A percentile compares a stretch with the other conserved stretches of the same genome.
Conservation (phyloP, 164 flowering plant species). For the Buxus sempervirens region DNA sequence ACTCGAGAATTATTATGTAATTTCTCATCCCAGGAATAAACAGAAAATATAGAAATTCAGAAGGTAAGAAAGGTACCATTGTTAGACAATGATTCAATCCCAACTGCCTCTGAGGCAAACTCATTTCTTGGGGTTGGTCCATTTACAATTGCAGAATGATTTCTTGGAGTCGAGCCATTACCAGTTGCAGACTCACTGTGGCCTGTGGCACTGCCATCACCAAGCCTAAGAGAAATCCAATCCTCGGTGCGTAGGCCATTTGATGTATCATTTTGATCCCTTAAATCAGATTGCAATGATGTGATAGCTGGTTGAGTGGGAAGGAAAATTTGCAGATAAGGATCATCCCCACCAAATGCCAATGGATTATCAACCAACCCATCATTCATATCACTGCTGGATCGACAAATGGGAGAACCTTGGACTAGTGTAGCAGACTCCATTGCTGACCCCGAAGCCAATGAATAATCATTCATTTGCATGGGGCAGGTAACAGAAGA, state of each 20-base stretch:
- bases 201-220: constrained; percentile 47
- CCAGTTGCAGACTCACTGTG: constrained; percentile 37
- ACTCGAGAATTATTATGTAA: background rate
- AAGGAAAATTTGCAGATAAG: constrained; percentile 84
- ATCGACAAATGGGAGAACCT: constrained; percentile 37
- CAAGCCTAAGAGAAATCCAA: constrained; percentile 93
- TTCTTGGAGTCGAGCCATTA: constrained; percentile 41
- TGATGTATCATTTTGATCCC: constrained; percentile 50
- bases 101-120: constrained; percentile 40
- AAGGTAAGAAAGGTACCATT: constrained; percentile 44
- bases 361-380: constrained; percentile 72
- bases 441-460: constrained; percentile 43
- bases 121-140: constrained; percentile 43
- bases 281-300: constrained; percentile 40
- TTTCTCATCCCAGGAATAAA: background rate
- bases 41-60: background rate
- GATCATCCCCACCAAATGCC: constrained; percentile 70
- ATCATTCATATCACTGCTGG: constrained; percentile 40
- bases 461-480: constrained; percentile 51
- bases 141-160: constrained; percentile 40
- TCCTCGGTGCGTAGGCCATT: constrained; percentile 63
- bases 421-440: constrained; percentile 41
- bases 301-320: constrained; percentile 65
- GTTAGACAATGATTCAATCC: constrained; percentile 53
- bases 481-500: constrained; percentile 38